A percentile compares a stretch with the other conserved stretches of the same genome.
Evolutionary conservation across 306 rosid genomes (phyloP).

Genomic region (Trifolium repens): DNA sequence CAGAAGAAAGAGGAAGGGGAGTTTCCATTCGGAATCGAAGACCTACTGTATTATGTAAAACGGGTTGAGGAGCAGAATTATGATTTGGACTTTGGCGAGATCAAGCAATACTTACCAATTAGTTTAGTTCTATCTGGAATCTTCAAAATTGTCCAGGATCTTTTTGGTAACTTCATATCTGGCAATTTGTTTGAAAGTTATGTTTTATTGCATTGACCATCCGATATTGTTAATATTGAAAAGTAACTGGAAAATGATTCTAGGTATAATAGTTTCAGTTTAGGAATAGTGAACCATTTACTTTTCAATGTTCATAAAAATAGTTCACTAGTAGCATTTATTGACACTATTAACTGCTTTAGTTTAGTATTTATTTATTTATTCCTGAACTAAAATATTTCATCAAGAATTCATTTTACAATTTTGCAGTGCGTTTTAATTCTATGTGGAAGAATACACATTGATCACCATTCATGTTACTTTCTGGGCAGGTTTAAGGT

Average conservation of each 20-base stretch:
- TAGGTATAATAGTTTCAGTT: background rate
- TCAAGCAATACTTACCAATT: constrained; percentile 90
- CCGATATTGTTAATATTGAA: constrained; percentile 15
- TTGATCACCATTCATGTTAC: constrained; percentile 32
- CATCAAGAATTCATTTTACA: background rate
- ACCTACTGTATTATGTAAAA: constrained; percentile 76
- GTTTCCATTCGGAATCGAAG: constrained; percentile 85
- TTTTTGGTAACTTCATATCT: constrained; percentile 67
- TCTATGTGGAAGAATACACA: constrained; percentile 3
- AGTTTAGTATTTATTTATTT: background rate
- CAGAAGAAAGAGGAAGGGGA: constrained; percentile 96
- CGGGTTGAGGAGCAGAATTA: constrained; percentile 72
- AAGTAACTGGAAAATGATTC: constrained; percentile 23
- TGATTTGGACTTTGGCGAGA: constrained; percentile 74
- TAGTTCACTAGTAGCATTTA: constrained; percentile 5
- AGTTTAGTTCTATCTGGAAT: constrained; percentile 87
- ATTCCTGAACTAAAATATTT: constrained; percentile 5
- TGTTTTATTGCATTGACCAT: constrained; percentile 29
- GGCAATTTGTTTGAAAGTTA: constrained; percentile 32
- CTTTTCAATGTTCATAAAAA: constrained; percentile 4
- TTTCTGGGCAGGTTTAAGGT: constrained; percentile 70
- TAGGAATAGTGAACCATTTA: constrained; percentile 27
- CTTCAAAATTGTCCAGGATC: constrained; percentile 88
- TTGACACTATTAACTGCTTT: background rate
- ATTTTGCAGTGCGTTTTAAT: background rate